These are phyloP conservation scores for Phycomyces nitens DNA, from an alignment of 192 early-diverging fungal genomes.

Conservation along the genomic window DNA sequence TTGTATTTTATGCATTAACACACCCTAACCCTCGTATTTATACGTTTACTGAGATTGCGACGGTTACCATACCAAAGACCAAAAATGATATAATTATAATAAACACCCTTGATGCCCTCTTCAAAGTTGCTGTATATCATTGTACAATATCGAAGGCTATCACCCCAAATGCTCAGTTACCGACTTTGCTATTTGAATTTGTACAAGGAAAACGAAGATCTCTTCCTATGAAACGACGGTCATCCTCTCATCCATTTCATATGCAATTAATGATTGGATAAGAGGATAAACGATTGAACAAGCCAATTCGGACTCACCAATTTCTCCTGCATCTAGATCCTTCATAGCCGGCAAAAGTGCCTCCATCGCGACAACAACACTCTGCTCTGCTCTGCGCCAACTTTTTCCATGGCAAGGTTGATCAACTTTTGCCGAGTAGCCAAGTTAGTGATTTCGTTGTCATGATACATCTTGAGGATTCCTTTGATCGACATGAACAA, in stretches of 20 bases:
- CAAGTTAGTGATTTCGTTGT: background rate
- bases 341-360: background rate
- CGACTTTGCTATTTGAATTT: constrained; percentile 6
- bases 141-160: background rate
- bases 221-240: background rate
- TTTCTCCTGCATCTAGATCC: background rate
- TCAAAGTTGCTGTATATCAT: constrained; percentile 6
- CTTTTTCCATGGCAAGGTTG: background rate
- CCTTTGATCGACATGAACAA: background rate
- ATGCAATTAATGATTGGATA: constrained; percentile 1
- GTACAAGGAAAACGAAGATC: constrained; percentile 5
- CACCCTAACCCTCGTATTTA: background rate
- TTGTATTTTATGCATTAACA: background rate
- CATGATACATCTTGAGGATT: background rate
- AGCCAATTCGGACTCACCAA: background rate
- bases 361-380: background rate
- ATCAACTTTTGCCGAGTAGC: background rate
- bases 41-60: background rate
- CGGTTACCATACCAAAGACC: constrained; percentile 2
- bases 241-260: constrained; percentile 2
- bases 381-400: background rate
- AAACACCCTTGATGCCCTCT: background rate
- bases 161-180: background rate
- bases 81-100: constrained; percentile 1
- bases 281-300: background rate